A percentile compares a stretch with the other conserved stretches of the same genome.
phyloP scores from a whole-genome alignment of 2,329 filamentous ascomycete genomes.

The Clonostachys rosea region DNA sequence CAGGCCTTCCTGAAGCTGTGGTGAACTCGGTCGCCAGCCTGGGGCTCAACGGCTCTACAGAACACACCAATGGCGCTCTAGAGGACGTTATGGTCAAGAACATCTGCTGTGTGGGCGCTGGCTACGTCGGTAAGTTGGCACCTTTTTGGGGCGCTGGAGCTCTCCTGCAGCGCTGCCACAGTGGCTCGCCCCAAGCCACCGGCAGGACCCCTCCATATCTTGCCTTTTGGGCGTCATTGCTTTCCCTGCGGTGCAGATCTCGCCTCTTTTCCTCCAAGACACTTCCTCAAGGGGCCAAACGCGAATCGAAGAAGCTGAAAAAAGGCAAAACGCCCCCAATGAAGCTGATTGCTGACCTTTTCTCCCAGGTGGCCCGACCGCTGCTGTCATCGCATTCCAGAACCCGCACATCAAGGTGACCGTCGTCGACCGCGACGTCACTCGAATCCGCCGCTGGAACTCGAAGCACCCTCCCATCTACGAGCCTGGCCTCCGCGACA shows the following conservation, averaged over 20 bases:
- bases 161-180: no score
- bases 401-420: conserved; percentile 68
- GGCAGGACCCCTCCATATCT: background rate
- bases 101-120: conserved; percentile 71
- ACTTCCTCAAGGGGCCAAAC: background rate
- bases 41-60: conserved; percentile 22
- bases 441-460: conserved; percentile 68
- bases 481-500: conserved; percentile 66
- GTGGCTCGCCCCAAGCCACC: no score
- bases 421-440: conserved; percentile 67
- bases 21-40: conserved; percentile 21
- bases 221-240: background rate
- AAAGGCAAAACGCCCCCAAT: no score
- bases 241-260: background rate
- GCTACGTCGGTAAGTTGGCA: conserved; percentile 62
- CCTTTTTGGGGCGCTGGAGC: no score
- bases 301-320: no score
- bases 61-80: conserved; percentile 18
- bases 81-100: conserved; percentile 38
- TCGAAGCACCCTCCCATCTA: conserved; percentile 70
- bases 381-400: conserved; percentile 68
- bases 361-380: conserved; percentile 63
- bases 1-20: conserved; percentile 11
- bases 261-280: background rate
- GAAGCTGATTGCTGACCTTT: background rate